Conservation (phyloP, 2,329 filamentous ascomycete genomes). For the Herpotrichia juniperi region DNA sequence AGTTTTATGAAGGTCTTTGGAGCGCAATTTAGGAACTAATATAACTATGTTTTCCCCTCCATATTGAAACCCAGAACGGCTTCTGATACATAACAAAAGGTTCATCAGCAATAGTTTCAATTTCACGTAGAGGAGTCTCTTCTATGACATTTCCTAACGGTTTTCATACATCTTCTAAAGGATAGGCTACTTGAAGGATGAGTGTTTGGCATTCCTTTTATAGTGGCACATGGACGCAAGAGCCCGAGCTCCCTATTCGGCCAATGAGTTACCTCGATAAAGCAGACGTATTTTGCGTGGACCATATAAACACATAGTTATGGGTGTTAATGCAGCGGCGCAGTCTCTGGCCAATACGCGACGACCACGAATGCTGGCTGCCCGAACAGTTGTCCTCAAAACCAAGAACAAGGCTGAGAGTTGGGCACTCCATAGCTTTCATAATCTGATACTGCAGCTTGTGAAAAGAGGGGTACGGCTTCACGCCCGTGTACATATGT, state of each 20-base stretch:
- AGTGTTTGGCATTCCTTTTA: neutral
- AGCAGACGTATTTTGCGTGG: neutral
- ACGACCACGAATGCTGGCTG: conserved; percentile 8
- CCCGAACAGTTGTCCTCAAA: conserved; percentile 6
- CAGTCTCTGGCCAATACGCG: conserved; percentile 4
- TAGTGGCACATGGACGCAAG: neutral
- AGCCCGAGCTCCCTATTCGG: neutral
- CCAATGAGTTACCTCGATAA: neutral
- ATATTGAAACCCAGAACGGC: too few species aligned
- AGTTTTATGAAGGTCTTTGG: too few species aligned
- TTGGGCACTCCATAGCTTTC: neutral
- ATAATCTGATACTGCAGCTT: neutral
- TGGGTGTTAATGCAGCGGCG: neutral
- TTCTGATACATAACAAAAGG: too few species aligned
- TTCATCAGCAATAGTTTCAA: too few species aligned
- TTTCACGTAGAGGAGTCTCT: too few species aligned
- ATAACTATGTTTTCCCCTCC: too few species aligned
- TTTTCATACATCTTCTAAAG: too few species aligned
- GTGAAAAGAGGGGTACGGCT: neutral
- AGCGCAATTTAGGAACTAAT: too few species aligned
- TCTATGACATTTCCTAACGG: too few species aligned
- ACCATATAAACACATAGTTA: neutral
- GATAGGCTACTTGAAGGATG: too few species aligned
- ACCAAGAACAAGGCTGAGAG: conserved; percentile 8
- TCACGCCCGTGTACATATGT: conserved; percentile 2